Evolutionary conservation across 805 yeast species (phyloP).

Genomic region (Suhomyces xylopsoci): DNA sequence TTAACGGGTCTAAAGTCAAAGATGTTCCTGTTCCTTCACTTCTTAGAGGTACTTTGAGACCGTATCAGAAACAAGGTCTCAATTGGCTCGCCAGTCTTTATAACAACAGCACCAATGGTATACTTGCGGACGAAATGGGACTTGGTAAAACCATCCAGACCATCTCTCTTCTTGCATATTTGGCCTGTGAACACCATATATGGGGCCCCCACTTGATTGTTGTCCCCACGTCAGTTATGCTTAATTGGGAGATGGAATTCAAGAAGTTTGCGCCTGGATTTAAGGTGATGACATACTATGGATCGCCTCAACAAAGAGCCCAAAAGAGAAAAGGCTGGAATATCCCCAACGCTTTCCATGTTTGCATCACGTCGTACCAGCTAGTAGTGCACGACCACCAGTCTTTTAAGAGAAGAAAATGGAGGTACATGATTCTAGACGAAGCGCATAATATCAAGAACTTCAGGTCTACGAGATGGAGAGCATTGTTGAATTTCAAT

Average conservation of each 20-base stretch:
- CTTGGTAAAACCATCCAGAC: slow-evolving; percentile 97
- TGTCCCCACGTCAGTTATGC: slow-evolving; percentile 95
- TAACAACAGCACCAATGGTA: slow-evolving; percentile 91
- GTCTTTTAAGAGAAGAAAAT: slow-evolving; percentile 83
- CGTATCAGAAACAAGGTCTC: slow-evolving; percentile 91
- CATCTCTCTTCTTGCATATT: slow-evolving; percentile 75
- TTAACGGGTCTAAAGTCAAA: slow-evolving; percentile 40
- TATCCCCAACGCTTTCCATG: slow-evolving; percentile 91
- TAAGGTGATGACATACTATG: slow-evolving; percentile 92
- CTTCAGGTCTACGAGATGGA: slow-evolving; percentile 96
- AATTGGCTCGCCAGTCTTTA: slow-evolving; percentile 96
- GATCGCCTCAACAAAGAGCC: slow-evolving; percentile 94
- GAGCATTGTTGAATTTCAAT: slow-evolving; percentile 88
- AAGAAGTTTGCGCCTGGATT: slow-evolving; percentile 98
- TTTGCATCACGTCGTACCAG: slow-evolving; percentile 95
- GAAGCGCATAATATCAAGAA: slow-evolving; percentile 98
- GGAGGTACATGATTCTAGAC: slow-evolving; percentile 96
- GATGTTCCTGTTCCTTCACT: slow-evolving; percentile 79
- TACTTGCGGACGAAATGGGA: slow-evolving; percentile 99
- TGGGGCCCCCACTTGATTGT: slow-evolving; percentile 99
- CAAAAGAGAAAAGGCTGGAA: slow-evolving; percentile 98
- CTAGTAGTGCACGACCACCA: slow-evolving; percentile 96
- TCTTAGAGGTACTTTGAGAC: slow-evolving; percentile 78
- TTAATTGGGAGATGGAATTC: slow-evolving; percentile 99
- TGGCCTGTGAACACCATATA: slow-evolving; percentile 88